Base-by-base conservation (phyloP, 768 basidiomycete species). In the Clitopilus passeckerianus region DNA sequence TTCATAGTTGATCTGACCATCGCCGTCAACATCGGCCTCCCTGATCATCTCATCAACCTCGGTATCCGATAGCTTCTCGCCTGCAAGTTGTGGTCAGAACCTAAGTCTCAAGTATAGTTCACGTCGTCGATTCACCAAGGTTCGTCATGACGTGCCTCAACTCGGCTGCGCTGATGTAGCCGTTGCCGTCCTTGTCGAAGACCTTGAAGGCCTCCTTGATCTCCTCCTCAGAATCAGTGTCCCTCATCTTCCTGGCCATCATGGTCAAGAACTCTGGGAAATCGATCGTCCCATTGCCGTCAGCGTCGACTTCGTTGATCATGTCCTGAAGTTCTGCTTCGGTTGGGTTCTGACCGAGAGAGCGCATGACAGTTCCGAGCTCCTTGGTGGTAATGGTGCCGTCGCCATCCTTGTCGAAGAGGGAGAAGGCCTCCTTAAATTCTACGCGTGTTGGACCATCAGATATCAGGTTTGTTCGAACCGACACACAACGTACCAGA, bases 381-480 rank as follows among this genome's bases (percentile, higher is more conserved):
- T 95, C 93, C 65, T 81, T 83, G 58, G 90, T 89, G 56, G 93
- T 94, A 80, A 95, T 95, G 59, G 91, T 93, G 72, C 93, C 93
- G 80, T 95, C 93, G 65, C 90, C 91, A 66, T 95, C 93, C 74
- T 94, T 95, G 80, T 97, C 94, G 74, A 98, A 98, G 20, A 98
- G 84, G 60, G 95, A 93, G 79, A 98, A 98, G 54, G 95, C 95
- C 80, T 98, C 96, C 83, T 96, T 98, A 86, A 95, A 98, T 76
- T 96, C 94, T 92, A 30, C 27, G 27, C 27, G 27, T 30, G 27
- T 30, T 30, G 27, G 27, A 30, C 3, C 7, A 7, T 30, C 7
- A 30, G 27, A 30, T 30, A 7, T 30, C n/a, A 30, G 4, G 7
- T 7, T 30, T 30, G 7, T 30, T 30, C 7, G 27, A 30, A 30